Base-by-base conservation (phyloP, 2,329 filamentous ascomycete species). In the Coniosporium tulheliwenetii region DNA sequence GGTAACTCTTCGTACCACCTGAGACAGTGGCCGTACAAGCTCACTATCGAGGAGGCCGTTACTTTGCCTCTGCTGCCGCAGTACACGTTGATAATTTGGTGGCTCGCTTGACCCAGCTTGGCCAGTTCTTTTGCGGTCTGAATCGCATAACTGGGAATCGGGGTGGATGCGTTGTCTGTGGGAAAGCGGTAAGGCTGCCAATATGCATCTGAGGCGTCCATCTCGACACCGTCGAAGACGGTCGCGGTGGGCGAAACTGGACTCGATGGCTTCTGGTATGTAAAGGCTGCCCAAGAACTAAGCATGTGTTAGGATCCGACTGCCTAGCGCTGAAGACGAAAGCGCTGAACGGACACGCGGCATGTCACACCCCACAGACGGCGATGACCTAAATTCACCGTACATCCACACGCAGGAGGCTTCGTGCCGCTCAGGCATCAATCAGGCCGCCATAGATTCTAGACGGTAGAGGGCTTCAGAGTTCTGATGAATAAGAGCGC, bases 101-200 rank as follows among this genome's bases (percentile, higher is more conserved):
- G 42, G 35, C 50, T 46, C 15, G 54, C 47, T 15, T 41, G 46
- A 34, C 44, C 46, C 1, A 55, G 42, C 29, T 37, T 38, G 14
- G 50, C 42, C 36, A 51, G 44, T 19, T 49, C 41, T 36, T 47
- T 48, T 8, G 50, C 46, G 5, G 50, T 49, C 37, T 44, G 30
- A 10, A 49, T 48, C 5, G 50, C 51, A 41, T 48, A 43, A 36
- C 50, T 51, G n/a, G 46, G 45, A 8, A 43, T 38, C 14, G 38
- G 44, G 26, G n/a, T 41, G 9, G 33, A 39, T 30, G 38, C 37
- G 30, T 39, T 48, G 43, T 55, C 52, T 3, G 41, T 40, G 13
- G 44, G 43, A 34, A 41, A 44, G 26, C 50, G 48, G 34, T 55
- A 55, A 14, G 51, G 47, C 19, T 45, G 44, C 52, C 52, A 55